Percentiles rank a stretch among this genome's conserved stretches.
Conservation (phyloP, 2,329 filamentous ascomycete species). For the Macroventuria anomochaeta region DNA sequence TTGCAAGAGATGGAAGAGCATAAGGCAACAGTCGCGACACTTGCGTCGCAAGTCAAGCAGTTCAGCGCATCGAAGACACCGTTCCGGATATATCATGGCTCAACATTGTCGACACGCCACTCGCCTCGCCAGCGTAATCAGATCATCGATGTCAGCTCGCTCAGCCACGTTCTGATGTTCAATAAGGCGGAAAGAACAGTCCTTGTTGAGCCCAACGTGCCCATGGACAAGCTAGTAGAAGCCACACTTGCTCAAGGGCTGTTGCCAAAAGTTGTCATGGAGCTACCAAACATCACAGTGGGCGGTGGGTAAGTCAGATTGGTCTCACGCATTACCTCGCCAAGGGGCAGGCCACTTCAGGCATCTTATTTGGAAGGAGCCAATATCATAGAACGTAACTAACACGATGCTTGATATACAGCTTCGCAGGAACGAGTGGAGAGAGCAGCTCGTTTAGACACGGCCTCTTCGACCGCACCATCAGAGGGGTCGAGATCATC, state of each 20-base stretch:
- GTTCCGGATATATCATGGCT: conserved; percentile 65
- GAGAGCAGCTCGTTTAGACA: conserved; percentile 71
- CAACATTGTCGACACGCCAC: conserved; percentile 60
- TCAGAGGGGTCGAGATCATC: conserved; percentile 69
- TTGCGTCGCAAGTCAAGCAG: conserved; percentile 46
- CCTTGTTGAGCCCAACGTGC: conserved; percentile 71
- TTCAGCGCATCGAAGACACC: conserved; percentile 56
- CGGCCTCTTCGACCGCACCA: conserved; percentile 70
- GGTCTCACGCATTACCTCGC: background rate
- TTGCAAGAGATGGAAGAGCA: conserved; percentile 37
- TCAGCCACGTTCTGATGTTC: conserved; percentile 57
- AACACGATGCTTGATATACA: background rate
- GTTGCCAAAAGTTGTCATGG: conserved; percentile 71
- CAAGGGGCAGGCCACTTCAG: background rate
- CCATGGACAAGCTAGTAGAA: conserved; percentile 69
- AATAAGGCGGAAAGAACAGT: conserved; percentile 52
- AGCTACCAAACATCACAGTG: conserved; percentile 73
- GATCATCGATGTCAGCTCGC: conserved; percentile 57
- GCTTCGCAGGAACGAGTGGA: conserved; percentile 68
- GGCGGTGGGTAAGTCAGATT: conserved; percentile 60
- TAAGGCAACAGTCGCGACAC: conserved; percentile 30
- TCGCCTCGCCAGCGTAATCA: conserved; percentile 50
- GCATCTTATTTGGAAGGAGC: background rate
- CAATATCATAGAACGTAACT: background rate
- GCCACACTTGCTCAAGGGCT: conserved; percentile 63